phyloP scores from a whole-genome alignment of 805 yeast genomes.

The Candida nitratophila region DNA sequence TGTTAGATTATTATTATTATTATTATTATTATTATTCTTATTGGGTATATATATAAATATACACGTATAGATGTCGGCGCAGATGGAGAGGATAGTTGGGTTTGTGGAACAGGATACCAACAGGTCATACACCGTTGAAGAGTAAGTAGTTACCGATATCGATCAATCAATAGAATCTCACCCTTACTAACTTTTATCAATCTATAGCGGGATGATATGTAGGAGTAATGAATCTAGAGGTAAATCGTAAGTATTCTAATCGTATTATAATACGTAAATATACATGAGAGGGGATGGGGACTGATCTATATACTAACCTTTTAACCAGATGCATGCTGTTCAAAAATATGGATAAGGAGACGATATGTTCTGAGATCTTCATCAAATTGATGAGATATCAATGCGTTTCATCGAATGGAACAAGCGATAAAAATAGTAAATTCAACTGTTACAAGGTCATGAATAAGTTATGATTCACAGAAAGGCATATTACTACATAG shows the following conservation, averaged over 20 bases:
- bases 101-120: neutral
- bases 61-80: neutral
- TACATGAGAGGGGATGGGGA: too few relatives aligned
- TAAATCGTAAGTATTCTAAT: neutral
- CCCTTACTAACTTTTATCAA: neutral
- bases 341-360: neutral
- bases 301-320: neutral
- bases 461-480: neutral
- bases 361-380: neutral
- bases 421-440: neutral
- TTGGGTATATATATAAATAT: neutral
- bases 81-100: neutral
- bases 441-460: neutral
- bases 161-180: too few relatives aligned
- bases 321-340: too few relatives aligned
- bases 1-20: too few relatives aligned
- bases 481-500: too few relatives aligned
- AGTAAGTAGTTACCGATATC: neutral
- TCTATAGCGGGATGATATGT: neutral
- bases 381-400: neutral
- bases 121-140: neutral
- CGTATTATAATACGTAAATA: too few relatives aligned
- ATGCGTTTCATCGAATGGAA: too few relatives aligned
- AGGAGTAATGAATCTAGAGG: neutral
- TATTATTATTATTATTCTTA: too few relatives aligned